Conservation (phyloP, 2,329 filamentous ascomycete genomes). For the Pseudogymnoascus sp. region DNA sequence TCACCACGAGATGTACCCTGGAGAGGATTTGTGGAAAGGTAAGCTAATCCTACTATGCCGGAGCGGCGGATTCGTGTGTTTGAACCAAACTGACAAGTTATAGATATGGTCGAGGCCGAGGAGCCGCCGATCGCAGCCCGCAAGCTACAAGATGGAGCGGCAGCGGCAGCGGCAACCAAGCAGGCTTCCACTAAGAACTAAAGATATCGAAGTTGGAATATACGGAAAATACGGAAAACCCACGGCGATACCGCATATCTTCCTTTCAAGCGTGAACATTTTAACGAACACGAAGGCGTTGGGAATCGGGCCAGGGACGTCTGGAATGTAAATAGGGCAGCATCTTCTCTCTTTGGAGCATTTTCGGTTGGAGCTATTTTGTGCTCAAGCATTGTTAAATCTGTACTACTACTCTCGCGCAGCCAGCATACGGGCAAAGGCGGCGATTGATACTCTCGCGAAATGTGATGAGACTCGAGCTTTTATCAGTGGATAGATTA, state of each 20-base stretch:
- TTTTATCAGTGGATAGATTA: slow-evolving; percentile 6
- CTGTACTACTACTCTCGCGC: slow-evolving; percentile 6
- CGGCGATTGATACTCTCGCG: not conserved
- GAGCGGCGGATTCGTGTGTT: not conserved
- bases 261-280: not conserved
- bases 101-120: slow-evolving; percentile 78
- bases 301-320: not conserved
- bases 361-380: not conserved
- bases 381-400: not conserved
- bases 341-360: slow-evolving; percentile 8
- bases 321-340: slow-evolving; percentile 1
- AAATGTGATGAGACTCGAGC: not conserved
- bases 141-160: slow-evolving; percentile 13
- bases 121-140: slow-evolving; percentile 52
- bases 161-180: not conserved
- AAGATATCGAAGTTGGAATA: not conserved
- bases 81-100: slow-evolving; percentile 16
- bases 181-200: not conserved
- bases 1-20: slow-evolving; percentile 79
- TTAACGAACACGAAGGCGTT: slow-evolving; percentile 8
- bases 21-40: slow-evolving; percentile 92
- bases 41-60: slow-evolving; percentile 29
- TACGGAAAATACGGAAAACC: not conserved
- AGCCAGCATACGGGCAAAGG: not conserved
- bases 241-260: not conserved